These are phyloP conservation scores for Nakazawaea populi DNA, from an alignment of 805 yeast genomes.

Conservation along the genomic window DNA sequence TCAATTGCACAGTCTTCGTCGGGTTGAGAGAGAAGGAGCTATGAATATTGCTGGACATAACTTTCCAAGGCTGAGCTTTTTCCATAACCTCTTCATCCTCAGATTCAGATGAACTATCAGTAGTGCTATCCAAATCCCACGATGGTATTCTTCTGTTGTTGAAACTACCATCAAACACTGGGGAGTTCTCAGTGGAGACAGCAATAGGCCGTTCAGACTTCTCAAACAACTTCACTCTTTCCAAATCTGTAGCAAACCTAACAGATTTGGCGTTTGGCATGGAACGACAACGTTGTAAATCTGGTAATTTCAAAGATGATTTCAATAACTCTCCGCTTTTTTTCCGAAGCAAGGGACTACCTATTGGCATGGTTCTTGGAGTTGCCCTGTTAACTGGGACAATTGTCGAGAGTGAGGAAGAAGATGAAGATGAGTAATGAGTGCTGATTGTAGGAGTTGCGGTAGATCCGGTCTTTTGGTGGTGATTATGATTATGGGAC, in stretches of 20 bases:
- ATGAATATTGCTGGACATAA: constrained; percentile 25
- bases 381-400: constrained; percentile 1
- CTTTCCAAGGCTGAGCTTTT: constrained; percentile 21
- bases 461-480: too few relatives aligned
- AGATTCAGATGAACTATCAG: constrained; percentile 1
- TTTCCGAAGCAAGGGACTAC: constrained; percentile 54
- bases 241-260: constrained; percentile 55
- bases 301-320: constrained; percentile 58
- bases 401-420: constrained; percentile 10
- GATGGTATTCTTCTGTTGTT: background rate
- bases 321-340: constrained; percentile 86
- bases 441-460: too few relatives aligned
- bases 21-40: constrained; percentile 21
- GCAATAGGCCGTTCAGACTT: constrained; percentile 55
- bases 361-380: constrained; percentile 3
- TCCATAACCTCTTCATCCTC: constrained; percentile 20
- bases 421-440: constrained; percentile 3
- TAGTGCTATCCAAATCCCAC: constrained; percentile 16
- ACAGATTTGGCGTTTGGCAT: constrained; percentile 56
- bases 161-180: constrained; percentile 20
- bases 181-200: constrained; percentile 55
- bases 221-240: constrained; percentile 59
- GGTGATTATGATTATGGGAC: background rate
- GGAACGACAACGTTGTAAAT: constrained; percentile 33
- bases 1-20: constrained; percentile 30